A percentile compares a stretch with the other conserved stretches of the same genome.
Evolutionary conservation across 306 rosid genomes (phyloP).

Genomic region (Mimosa bimucronata): DNA sequence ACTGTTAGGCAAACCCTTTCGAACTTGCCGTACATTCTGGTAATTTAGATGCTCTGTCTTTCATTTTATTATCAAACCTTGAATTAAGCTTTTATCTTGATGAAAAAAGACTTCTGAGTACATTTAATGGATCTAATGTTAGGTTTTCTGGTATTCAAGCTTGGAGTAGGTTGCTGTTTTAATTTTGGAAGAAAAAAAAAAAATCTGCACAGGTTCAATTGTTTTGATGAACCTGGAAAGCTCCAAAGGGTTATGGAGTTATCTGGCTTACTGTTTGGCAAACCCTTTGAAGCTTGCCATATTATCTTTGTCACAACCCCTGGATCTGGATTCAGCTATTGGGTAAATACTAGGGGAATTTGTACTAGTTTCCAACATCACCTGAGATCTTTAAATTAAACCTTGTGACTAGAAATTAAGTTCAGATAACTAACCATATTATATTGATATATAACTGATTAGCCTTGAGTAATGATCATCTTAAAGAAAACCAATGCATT

Average conservation of each 20-base stretch:
- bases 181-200: not conserved
- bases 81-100: not conserved
- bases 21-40: slow-evolving; percentile 63
- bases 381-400: not conserved
- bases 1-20: slow-evolving; percentile 54
- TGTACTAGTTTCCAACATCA: not conserved
- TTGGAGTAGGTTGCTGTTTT: not conserved
- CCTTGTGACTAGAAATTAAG: not conserved
- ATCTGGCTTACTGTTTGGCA: slow-evolving; percentile 63
- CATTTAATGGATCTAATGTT: not conserved
- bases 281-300: slow-evolving; percentile 60
- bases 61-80: not conserved
- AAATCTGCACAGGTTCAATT: not conserved
- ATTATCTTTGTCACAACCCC: slow-evolving; percentile 8
- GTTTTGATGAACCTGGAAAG: not conserved
- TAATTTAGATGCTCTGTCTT: slow-evolving; percentile 18
- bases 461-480: not conserved
- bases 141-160: not conserved
- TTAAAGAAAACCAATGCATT: not conserved
- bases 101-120: not conserved
- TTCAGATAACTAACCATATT: not conserved
- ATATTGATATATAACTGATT: not conserved
- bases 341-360: not conserved
- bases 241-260: slow-evolving; percentile 63
- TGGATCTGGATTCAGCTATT: not conserved